Percentiles rank a stretch among this genome's conserved stretches.
phyloP scores from a whole-genome alignment of 108 stramenopile genomes.

The Nitzschia sp. region DNA sequence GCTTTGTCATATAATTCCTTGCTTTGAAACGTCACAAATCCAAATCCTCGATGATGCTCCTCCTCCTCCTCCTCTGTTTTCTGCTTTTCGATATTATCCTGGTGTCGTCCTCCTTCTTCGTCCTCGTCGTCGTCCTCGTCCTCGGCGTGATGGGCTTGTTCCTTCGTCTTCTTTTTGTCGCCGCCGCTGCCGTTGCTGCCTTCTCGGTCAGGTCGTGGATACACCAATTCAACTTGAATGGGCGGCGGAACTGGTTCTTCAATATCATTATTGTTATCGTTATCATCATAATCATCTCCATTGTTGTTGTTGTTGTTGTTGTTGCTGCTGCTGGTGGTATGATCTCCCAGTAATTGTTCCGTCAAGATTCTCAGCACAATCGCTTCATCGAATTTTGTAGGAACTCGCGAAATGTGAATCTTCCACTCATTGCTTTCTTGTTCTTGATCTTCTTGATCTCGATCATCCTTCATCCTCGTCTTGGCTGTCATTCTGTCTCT shows the following conservation, averaged over 20 bases:
- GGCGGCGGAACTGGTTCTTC: conserved; percentile 11
- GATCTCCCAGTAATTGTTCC: conserved; percentile 35
- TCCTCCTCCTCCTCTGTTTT: conserved; percentile 12
- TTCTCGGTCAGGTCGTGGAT: no score
- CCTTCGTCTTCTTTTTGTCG: not conserved
- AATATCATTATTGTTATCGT: conserved; percentile 13
- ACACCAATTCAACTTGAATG: conserved; percentile 46
- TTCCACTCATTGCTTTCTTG: conserved; percentile 44
- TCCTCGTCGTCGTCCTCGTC: conserved; percentile 6
- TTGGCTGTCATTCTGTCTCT: no score
- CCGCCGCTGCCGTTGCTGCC: not conserved
- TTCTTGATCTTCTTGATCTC: no score
- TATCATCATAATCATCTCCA: conserved; percentile 2
- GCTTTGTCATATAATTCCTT: conserved; percentile 30
- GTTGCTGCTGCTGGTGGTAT: not conserved
- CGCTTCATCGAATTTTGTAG: conserved; percentile 59
- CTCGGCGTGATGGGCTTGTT: no score
- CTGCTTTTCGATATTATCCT: conserved; percentile 9
- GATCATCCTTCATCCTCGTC: no score
- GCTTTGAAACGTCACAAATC: conserved; percentile 61
- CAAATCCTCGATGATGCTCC: conserved; percentile 66
- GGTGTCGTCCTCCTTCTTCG: conserved; percentile 1
- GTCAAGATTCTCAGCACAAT: conserved; percentile 48
- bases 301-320: no score
- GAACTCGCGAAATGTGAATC: conserved; percentile 72